A percentile compares a stretch with the other conserved stretches of the same genome.
Conservation (phyloP, 2,329 filamentous ascomycete species). For the Boeremia lycopersici region DNA sequence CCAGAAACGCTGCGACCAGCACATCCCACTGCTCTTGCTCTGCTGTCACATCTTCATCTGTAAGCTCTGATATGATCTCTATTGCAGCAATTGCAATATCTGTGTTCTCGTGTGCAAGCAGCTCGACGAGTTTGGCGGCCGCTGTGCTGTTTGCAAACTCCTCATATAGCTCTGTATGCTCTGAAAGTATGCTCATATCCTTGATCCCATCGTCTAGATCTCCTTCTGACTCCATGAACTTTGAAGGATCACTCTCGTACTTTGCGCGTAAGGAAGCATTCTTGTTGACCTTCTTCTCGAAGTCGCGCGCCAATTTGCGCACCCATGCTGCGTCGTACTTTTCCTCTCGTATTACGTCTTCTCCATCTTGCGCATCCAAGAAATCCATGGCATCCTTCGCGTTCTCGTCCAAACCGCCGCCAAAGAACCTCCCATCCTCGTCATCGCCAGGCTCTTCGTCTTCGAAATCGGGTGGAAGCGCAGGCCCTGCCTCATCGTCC, state of each 20-base stretch:
- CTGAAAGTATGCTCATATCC: conserved; percentile 80
- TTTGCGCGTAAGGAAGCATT: conserved; percentile 89
- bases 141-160: conserved; percentile 80
- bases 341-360: conserved; percentile 62
- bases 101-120: conserved; percentile 93
- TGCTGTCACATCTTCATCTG: conserved; percentile 88
- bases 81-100: conserved; percentile 93
- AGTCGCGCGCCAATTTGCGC: conserved; percentile 76
- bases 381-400: conserved; percentile 87
- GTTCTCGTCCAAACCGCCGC: conserved; percentile 81
- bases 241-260: conserved; percentile 78
- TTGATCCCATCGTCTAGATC: conserved; percentile 87
- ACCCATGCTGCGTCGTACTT: conserved; percentile 87
- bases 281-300: conserved; percentile 89
- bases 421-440: conserved; percentile 94
- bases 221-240: conserved; percentile 84
- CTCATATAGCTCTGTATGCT: conserved; percentile 81
- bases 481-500: conserved; percentile 57
- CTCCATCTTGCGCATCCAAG: conserved; percentile 71
- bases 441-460: conserved; percentile 66
- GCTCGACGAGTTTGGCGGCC: conserved; percentile 73
- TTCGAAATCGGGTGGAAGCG: conserved; percentile 61
- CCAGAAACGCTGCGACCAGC: conserved; percentile 67
- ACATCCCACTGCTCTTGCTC: conserved; percentile 80
- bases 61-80: conserved; percentile 87